Conservation (phyloP, 495 filamentous ascomycete genomes). For the Echria macrotheca region DNA sequence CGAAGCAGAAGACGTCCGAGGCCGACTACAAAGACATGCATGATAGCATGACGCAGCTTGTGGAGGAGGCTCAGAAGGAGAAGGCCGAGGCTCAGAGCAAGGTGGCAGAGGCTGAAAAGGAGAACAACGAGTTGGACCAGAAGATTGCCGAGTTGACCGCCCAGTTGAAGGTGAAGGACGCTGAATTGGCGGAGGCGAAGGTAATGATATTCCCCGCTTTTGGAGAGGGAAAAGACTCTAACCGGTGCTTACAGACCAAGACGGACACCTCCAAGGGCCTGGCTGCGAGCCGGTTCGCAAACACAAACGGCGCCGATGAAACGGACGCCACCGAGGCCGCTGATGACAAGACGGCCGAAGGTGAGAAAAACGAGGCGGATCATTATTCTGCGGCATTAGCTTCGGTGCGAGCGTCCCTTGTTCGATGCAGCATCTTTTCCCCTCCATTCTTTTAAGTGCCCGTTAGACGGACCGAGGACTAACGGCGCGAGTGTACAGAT, state of each 20-base stretch:
- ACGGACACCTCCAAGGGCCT: slow-evolving; percentile 34
- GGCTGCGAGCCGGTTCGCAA: slow-evolving; percentile 42
- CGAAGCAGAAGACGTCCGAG: slow-evolving; percentile 41
- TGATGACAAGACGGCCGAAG: slow-evolving; percentile 36
- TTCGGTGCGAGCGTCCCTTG: slow-evolving; percentile 49
- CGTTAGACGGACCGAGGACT: too few relatives aligned
- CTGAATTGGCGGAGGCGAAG: slow-evolving; percentile 49
- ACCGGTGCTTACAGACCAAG: slow-evolving; percentile 22
- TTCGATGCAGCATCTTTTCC: slow-evolving; percentile 28
- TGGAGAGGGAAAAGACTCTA: too few relatives aligned
- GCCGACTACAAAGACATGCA: slow-evolving; percentile 54
- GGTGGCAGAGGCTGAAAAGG: slow-evolving; percentile 32
- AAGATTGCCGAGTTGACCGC: slow-evolving; percentile 41
- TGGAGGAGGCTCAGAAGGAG: slow-evolving; percentile 46
- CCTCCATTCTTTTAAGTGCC: neutral
- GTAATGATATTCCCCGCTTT: slow-evolving; percentile 24
- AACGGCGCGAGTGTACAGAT: too few relatives aligned
- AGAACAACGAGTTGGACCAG: slow-evolving; percentile 28
- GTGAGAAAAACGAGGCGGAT: slow-evolving; percentile 45
- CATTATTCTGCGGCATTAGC: slow-evolving; percentile 52
- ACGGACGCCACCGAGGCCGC: slow-evolving; percentile 17
- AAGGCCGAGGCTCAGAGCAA: slow-evolving; percentile 28
- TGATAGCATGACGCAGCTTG: slow-evolving; percentile 44
- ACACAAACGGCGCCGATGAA: slow-evolving; percentile 17
- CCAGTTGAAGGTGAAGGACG: slow-evolving; percentile 47